A percentile compares a stretch with the other conserved stretches of the same genome.
phyloP scores from a whole-genome alignment of 768 basidiomycete species.

The Pisolithus sp. region DNA sequence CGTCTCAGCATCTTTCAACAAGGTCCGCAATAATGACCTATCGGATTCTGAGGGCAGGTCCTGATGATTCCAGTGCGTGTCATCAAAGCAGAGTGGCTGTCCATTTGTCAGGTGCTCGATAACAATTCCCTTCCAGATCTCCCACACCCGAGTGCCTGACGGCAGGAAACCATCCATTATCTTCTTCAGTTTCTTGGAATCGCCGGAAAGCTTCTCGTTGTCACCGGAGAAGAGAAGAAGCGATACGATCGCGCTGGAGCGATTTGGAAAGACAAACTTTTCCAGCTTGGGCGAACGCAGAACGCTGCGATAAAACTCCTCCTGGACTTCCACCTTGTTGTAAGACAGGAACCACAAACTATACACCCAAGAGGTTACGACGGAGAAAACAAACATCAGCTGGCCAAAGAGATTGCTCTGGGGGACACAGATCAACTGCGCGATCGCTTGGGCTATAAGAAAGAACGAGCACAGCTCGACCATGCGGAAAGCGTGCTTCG shows the following conservation, averaged over 20 bases:
- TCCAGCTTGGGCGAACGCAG: slow-evolving; percentile 1
- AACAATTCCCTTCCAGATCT: neutral
- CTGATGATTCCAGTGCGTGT: no score
- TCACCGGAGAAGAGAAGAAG: slow-evolving; percentile 4
- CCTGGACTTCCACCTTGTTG: slow-evolving; percentile 21
- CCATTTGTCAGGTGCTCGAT: neutral
- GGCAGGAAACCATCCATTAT: no score
- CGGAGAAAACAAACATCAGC: no score
- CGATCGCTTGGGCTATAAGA: no score
- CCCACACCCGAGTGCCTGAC: no score
- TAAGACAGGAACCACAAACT: slow-evolving; percentile 25
- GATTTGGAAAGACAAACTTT: slow-evolving; percentile 7
- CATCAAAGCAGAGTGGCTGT: neutral
- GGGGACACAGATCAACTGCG: no score
- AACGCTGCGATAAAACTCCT: neutral
- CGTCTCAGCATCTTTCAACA: neutral
- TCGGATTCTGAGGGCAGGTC: neutral
- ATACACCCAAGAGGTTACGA: slow-evolving; percentile 23
- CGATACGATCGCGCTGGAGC: slow-evolving; percentile 5
- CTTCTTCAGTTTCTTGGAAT: neutral
- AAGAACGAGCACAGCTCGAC: no score
- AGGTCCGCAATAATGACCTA: neutral
- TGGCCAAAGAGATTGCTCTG: no score
- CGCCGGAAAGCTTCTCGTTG: neutral
- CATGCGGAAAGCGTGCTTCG: neutral